These are phyloP conservation scores for Lodderomyces elongisporus DNA, from an alignment of 1,139 yeast species.

Conservation along the genomic window DNA sequence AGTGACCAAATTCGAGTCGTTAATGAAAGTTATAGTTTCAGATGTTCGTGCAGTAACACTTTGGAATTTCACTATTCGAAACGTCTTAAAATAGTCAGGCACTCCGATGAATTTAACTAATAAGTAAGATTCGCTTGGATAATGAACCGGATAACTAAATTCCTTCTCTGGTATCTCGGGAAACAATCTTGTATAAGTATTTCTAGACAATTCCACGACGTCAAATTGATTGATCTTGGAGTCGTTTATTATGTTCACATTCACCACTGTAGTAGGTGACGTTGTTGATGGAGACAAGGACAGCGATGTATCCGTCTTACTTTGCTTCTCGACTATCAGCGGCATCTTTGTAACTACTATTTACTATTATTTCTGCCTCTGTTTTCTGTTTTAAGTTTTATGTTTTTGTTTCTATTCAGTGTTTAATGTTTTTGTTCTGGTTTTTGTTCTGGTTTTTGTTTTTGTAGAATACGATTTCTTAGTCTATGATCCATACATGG, in stretches of 20 bases:
- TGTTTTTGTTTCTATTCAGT: no score
- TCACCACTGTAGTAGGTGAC: conserved; percentile 21
- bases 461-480: no score
- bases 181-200: conserved; percentile 30
- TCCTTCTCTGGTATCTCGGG: conserved; percentile 16
- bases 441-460: no score
- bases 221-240: conserved; percentile 24
- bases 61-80: conserved; percentile 33
- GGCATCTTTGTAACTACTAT: no score
- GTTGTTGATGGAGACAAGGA: conserved; percentile 1
- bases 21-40: conserved; percentile 32
- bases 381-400: no score
- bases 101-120: conserved; percentile 41
- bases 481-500: no score
- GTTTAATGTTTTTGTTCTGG: no score
- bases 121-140: conserved; percentile 18
- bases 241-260: conserved; percentile 30
- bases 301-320: no score
- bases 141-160: conserved; percentile 5
- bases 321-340: no score
- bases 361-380: no score
- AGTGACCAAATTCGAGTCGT: conserved; percentile 29
- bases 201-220: conserved; percentile 30
- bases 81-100: conserved; percentile 36
- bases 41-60: conserved; percentile 21